These are phyloP conservation scores for Lyophyllum decastes DNA, from an alignment of 768 basidiomycete species.

Conservation along the genomic window DNA sequence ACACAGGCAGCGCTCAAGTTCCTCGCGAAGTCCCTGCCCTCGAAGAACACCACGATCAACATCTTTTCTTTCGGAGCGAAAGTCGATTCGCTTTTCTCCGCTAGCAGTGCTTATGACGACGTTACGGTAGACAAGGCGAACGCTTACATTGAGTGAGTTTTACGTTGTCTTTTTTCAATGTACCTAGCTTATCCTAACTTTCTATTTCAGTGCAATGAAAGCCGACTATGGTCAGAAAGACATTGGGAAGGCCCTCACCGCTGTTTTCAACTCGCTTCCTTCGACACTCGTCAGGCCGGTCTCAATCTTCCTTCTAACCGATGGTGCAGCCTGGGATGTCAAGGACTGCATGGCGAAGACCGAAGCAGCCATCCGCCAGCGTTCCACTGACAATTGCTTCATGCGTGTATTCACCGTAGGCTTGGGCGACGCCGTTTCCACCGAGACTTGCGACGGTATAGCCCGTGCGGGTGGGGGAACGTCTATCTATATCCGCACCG, in stretches of 20 bases:
- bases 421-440: background rate
- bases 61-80: background rate
- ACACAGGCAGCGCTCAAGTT: background rate
- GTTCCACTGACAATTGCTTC: background rate
- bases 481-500: background rate
- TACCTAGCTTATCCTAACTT: background rate
- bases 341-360: background rate
- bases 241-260: background rate
- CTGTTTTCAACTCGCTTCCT: background rate
- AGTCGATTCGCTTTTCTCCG: background rate
- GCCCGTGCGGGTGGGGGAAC: background rate
- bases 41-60: background rate
- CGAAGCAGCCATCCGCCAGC: background rate
- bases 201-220: background rate
- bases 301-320: background rate
- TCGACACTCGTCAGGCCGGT: background rate
- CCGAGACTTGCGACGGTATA: conserved; percentile 1
- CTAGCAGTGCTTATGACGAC: background rate
- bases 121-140: background rate
- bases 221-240: background rate
- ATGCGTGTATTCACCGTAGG: background rate
- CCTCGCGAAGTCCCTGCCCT: background rate
- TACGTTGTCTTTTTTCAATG: background rate
- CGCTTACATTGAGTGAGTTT: background rate
- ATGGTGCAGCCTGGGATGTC: background rate